Evolutionary conservation across 257 asterid species (phyloP), one percentile per base, ranked within the genome.

Genomic region (Solanum chaucha): DNA sequence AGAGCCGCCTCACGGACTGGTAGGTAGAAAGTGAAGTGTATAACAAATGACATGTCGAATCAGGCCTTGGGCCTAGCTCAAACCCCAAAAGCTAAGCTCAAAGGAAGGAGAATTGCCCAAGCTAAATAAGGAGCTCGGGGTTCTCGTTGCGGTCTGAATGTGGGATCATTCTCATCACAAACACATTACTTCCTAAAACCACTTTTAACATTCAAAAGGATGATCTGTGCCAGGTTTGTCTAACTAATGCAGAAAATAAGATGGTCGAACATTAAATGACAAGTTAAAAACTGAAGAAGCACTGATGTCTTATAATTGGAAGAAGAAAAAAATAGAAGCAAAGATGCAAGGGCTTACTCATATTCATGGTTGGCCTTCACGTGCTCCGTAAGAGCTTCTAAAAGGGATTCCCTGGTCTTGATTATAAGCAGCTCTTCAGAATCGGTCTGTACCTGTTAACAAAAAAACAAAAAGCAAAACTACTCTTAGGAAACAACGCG

Each of bases 351-450:
- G 85, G 82, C 96, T 93, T 86, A 96, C 99, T 96, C 98, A 35
- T 97, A 96, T 92, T 94, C 99, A 86, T 96, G 99, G 92, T 96
- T 96, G 82, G 96, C 92, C 88, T 94, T 96, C 85, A 96, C 98
- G 88, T 97, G 99, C 89, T 92, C 93, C 3, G 98, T 95, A 88
- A 97, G 90, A 85, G 96, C 95, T 90, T 91, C 95, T 59, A 97
- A 88, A 86, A 96, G 99, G 86, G 98, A 96, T 83, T 95, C 98
- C 92, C 98, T 89, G 34, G 99, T 96, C 92, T 96, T 95, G 92
- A 96, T 94, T 87, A 96, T 96, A 24, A 96, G 99, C 92, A 96
- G 92, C 91, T 95, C 99, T 87, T 96, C 98, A 1, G 96, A 93
- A 90, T 94, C 98, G 10, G 96, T 93, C 91, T 95, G 98, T 87